Percentiles rank a stretch among this genome's conserved stretches.
Conservation (phyloP, 2,329 filamentous ascomycete species). For the Penicillium sp. region DNA sequence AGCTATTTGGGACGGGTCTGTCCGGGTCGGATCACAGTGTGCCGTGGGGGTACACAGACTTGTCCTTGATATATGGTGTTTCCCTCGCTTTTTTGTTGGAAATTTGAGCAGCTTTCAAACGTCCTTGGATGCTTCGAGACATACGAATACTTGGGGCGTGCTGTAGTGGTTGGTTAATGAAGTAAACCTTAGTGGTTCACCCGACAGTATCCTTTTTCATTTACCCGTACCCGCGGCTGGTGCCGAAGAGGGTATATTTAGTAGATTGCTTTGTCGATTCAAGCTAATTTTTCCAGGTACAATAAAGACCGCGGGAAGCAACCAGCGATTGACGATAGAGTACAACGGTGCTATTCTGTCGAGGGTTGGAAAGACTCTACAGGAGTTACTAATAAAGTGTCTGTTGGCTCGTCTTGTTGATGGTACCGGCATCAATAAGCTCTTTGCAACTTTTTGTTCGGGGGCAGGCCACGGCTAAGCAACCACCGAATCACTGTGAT, state of each 20-base stretch:
- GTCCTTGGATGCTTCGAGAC: background rate
- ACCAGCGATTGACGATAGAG: slow-evolving; percentile 1
- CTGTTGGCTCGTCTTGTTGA: background rate
- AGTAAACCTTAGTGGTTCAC: background rate
- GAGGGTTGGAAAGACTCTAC: too few species aligned
- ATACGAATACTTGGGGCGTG: background rate
- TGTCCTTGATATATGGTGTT: background rate
- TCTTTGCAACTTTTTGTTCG: background rate
- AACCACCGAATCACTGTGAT: slow-evolving; percentile 9
- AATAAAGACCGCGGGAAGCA: background rate
- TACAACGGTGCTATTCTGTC: background rate
- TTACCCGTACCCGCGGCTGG: background rate
- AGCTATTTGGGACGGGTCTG: background rate
- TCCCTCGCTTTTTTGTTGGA: slow-evolving; percentile 9
- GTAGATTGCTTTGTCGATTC: background rate
- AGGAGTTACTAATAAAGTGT: background rate
- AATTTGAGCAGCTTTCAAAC: slow-evolving; percentile 17
- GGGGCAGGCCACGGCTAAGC: background rate
- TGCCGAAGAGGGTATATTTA: background rate
- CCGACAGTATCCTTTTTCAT: background rate
- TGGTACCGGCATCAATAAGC: background rate
- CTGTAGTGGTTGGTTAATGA: background rate
- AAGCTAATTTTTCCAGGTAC: background rate
- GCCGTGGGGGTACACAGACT: slow-evolving; percentile 9
- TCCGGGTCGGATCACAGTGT: slow-evolving; percentile 22